A percentile compares a stretch with the other conserved stretches of the same genome.
These are phyloP conservation scores for Wickerhamia fluorescens DNA, from an alignment of 805 yeast genomes.

Conservation along the genomic window DNA sequence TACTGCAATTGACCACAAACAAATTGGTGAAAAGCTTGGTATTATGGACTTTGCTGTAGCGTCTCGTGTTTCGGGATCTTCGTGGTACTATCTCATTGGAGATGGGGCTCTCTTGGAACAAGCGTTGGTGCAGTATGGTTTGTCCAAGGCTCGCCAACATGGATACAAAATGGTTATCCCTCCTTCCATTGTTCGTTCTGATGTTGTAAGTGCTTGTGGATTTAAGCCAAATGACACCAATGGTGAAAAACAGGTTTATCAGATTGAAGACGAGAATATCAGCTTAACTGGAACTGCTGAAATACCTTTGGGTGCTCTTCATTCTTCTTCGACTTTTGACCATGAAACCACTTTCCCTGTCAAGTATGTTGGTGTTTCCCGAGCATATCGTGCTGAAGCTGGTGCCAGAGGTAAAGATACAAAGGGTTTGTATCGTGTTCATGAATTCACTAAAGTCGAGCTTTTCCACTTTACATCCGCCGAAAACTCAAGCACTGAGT, in stretches of 20 bases:
- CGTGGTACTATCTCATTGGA: conserved; percentile 79
- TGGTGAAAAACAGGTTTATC: conserved; percentile 79
- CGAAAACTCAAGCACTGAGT: conserved; percentile 40
- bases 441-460: conserved; percentile 94
- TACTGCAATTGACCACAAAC: conserved; percentile 49
- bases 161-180: conserved; percentile 75
- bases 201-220: conserved; percentile 83
- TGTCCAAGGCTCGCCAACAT: conserved; percentile 52
- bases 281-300: conserved; percentile 94
- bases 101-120: conserved; percentile 87
- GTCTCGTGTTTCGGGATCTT: conserved; percentile 68
- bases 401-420: conserved; percentile 95
- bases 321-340: conserved; percentile 43
- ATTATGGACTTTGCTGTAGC: conserved; percentile 69
- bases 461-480: conserved; percentile 65
- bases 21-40: conserved; percentile 59
- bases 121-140: conserved; percentile 77
- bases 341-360: conserved; percentile 39
- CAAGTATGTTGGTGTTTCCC: conserved; percentile 69
- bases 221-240: conserved; percentile 88
- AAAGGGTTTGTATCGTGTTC: conserved; percentile 87
- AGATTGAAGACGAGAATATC: conserved; percentile 43
- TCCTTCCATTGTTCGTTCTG: conserved; percentile 78
- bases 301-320: conserved; percentile 82
- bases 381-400: conserved; percentile 93